Evolutionary conservation across 371 early-diverging fungal species (phyloP), one percentile per base, ranked within the genome.

Genomic region (Mortierella sp.): DNA sequence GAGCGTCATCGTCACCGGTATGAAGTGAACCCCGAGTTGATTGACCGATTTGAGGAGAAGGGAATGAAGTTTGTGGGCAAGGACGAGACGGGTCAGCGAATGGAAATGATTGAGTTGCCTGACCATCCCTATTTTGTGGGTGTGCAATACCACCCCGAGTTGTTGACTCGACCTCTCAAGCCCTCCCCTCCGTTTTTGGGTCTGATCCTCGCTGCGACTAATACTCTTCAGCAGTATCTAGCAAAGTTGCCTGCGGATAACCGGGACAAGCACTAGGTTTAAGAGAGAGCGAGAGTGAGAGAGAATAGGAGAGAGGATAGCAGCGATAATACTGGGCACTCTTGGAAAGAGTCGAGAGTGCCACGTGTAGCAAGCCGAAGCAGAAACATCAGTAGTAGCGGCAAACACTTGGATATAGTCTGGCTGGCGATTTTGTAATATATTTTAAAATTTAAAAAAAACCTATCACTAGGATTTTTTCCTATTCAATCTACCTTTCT

Each of bases 1-100:
- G 99, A 99, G 86, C 94, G 99, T 72, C 99, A 99, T 84, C 95
- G 99, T 74, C 99, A 99, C 81, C 91, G 99, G 61, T 99, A 99
- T 82, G 99, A 99, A 86, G 93, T 99, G 69, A 99, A 98, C 85
- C 96, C 96, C 19, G 88, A 92, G 53, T 85, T 89, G 70, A 91
- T 96, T 7, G 64, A 72, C 12, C 80, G 83, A 57, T 81, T 99
- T 15, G 99, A 99, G 85, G 75, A 80, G n/a, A 84, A 92, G 53
- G 99, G 99, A 12, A 77, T 99, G 60, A 82, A 82, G 43, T 98
- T 99, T 84, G 90, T 99, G 59, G 99, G 98, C 71, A 89, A 92
- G 65, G 97, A 98, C 64, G 97, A 96, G 68, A 92, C 92, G 46
- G 97, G 95, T 26, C 90, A 96, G 74, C 94, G 99, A 71, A 99